Evolutionary conservation across 495 filamentous ascomycete species (phyloP).

Genomic region (Pyronema omphalodes): DNA sequence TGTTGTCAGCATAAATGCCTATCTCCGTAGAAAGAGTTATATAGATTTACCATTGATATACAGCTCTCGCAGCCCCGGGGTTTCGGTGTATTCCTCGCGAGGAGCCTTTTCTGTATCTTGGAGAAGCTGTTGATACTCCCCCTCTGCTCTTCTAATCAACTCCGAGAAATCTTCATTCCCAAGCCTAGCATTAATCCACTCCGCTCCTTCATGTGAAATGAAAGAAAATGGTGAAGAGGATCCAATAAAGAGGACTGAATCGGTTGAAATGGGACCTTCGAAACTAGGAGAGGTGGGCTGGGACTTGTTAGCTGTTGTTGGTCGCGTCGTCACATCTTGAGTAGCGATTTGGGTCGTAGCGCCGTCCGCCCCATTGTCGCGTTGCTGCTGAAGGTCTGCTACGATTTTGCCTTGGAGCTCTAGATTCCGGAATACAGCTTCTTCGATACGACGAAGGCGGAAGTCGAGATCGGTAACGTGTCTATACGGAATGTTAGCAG

Average conservation of each 20-base stretch:
- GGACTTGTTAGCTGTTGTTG: background rate
- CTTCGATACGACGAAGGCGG: constrained; percentile 1
- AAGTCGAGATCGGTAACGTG: background rate
- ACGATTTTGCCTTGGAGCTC: background rate
- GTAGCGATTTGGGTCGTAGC: background rate
- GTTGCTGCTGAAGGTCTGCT: background rate
- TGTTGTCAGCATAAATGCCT: background rate
- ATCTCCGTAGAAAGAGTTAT: too few relatives aligned
- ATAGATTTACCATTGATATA: constrained; percentile 1
- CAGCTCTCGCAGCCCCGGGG: background rate
- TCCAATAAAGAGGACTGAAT: background rate
- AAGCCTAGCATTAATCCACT: background rate
- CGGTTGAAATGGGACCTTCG: background rate
- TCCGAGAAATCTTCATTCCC: background rate
- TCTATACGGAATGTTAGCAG: background rate
- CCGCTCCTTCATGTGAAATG: background rate
- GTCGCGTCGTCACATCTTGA: background rate
- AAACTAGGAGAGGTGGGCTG: background rate
- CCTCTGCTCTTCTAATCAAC: background rate
- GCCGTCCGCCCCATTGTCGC: background rate
- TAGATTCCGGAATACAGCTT: background rate
- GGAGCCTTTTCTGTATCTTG: background rate
- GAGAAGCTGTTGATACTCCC: background rate
- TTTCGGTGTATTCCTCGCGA: background rate
- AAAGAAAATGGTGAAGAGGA: background rate